Evolutionary conservation across 495 filamentous ascomycete genomes (phyloP).

Genomic region (Cetradonia linearis): DNA sequence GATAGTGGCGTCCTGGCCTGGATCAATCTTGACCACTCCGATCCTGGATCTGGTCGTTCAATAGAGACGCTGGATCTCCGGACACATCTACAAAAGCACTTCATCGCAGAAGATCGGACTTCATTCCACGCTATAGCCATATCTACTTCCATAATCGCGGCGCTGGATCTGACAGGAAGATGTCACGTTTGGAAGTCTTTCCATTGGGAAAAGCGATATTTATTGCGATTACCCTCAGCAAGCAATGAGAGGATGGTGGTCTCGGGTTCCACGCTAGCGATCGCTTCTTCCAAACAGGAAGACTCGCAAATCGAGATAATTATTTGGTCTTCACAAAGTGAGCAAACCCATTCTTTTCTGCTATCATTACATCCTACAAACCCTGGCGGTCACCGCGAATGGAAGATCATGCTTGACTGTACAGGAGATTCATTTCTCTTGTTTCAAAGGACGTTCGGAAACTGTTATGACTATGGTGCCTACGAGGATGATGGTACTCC

Average conservation of each 20-base stretch:
- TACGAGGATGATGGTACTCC: too few relatives aligned
- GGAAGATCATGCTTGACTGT: neutral
- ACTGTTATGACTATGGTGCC: neutral
- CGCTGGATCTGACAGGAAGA: neutral
- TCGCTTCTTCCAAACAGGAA: neutral
- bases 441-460: neutral
- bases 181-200: neutral
- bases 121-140: neutral
- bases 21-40: neutral
- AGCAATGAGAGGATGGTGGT: neutral
- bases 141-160: slow-evolving; percentile 2
- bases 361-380: neutral
- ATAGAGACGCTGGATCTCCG: neutral
- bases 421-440: neutral
- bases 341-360: neutral
- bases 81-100: neutral
- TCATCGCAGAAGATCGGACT: neutral
- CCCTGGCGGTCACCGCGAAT: neutral
- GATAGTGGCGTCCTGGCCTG: slow-evolving; percentile 3
- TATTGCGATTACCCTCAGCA: neutral
- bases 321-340: neutral
- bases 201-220: neutral
- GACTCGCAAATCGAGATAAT: neutral
- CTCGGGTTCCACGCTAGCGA: neutral
- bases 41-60: neutral